Percentiles rank a stretch among this genome's conserved stretches.
phyloP scores from a whole-genome alignment of 306 rosid species.

The Medicago arabica region DNA sequence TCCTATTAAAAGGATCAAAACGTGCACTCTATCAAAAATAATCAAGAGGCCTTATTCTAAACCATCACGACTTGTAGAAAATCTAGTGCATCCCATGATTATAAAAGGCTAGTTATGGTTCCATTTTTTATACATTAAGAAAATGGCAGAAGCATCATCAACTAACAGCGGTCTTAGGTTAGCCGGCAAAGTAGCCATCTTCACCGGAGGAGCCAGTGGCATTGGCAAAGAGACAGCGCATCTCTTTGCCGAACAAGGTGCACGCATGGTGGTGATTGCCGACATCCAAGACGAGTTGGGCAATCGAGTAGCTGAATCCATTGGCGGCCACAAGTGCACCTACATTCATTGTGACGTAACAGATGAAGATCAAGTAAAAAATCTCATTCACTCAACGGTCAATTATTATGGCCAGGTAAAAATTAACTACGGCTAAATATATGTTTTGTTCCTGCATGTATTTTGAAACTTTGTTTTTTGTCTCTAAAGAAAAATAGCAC shows the following conservation, averaged over 20 bases:
- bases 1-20: neutral
- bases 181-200: conserved; percentile 53
- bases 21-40: no score
- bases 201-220: conserved; percentile 70
- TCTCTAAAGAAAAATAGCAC: no score
- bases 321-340: conserved; percentile 45
- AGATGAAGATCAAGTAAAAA: conserved; percentile 56
- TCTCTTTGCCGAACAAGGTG: conserved; percentile 48
- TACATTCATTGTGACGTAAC: conserved; percentile 63
- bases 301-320: conserved; percentile 41
- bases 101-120: neutral
- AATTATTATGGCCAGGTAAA: conserved; percentile 27
- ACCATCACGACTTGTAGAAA: neutral
- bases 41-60: neutral
- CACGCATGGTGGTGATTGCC: conserved; percentile 52
- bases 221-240: conserved; percentile 62
- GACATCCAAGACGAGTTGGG: conserved; percentile 62
- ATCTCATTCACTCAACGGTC: conserved; percentile 47
- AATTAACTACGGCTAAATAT: neutral
- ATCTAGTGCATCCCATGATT: neutral
- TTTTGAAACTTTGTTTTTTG: no score
- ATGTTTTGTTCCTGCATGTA: neutral
- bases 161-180: conserved; percentile 2
- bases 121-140: neutral
- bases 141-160: conserved; percentile 36